These are phyloP conservation scores for Penicillium sp. DNA, from an alignment of 2,329 filamentous ascomycete genomes.

Conservation along the genomic window DNA sequence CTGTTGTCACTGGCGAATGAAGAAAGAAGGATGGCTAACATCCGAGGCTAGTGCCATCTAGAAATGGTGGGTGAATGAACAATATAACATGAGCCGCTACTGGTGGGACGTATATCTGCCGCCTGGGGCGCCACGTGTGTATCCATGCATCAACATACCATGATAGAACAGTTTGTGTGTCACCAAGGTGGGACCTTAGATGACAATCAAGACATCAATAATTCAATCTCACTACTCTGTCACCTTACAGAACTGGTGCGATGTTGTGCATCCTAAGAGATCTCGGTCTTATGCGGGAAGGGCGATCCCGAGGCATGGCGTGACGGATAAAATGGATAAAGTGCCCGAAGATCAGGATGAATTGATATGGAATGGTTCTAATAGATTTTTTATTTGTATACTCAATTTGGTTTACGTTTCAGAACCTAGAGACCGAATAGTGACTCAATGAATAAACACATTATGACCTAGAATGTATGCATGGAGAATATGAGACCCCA, in stretches of 20 bases:
- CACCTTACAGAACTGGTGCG: background rate
- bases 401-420: background rate
- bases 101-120: too few relatives aligned
- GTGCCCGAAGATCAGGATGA: background rate
- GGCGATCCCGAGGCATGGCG: slow-evolving; percentile 25
- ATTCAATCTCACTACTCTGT: background rate
- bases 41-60: too few relatives aligned
- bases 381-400: background rate
- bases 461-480: background rate
- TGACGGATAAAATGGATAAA: slow-evolving; percentile 20
- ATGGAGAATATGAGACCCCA: background rate
- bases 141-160: too few relatives aligned
- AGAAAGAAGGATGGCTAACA: too few relatives aligned
- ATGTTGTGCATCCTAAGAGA: slow-evolving; percentile 18
- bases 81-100: too few relatives aligned
- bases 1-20: background rate
- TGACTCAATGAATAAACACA: background rate
- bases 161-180: background rate
- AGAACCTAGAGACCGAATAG: background rate
- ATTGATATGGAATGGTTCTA: background rate
- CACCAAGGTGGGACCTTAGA: background rate
- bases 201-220: background rate
- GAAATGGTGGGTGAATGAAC: too few relatives aligned
- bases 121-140: background rate
- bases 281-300: slow-evolving; percentile 14